Base-by-base conservation (phyloP, 495 filamentous ascomycete genomes). In the Stereocaulon alpinum region DNA sequence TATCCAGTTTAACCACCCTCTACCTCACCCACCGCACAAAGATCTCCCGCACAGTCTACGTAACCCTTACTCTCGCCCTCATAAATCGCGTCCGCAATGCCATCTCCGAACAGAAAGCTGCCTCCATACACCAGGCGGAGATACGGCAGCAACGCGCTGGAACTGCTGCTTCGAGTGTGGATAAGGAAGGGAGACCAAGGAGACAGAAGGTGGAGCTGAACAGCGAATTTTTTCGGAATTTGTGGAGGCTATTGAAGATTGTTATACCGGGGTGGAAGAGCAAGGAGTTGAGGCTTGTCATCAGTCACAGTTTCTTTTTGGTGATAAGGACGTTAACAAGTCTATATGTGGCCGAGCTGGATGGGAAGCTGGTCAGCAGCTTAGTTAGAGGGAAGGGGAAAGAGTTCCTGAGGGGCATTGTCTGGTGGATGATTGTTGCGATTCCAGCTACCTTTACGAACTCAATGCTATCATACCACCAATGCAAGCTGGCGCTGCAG, bases 391-490 rank as follows among this genome's bases (percentile, higher is more conserved):
- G 93, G 7, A 92, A 85, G 64, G 93, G 93, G 20, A 91, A 80
- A 72, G 89, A 95, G 56, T 98, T 98, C 65, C 75, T 97, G 65
- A 82, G 82, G 49, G 86, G 89, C 11, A 81, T 98, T 63, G 82
- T 94, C 5, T 97, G 92, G 91, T 98, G 93, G 93, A 98, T 98
- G 93, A 72, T 89, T 63, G 92, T 98, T 65, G 91, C 93, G 45
- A 78, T 98, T n/a, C 93, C 93, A 5, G 94, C 93, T 18, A 96
- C 94, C 0, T 98, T 97, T 64, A 98, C 93, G 27, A 98, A 98
- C 72, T 96, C 93, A 2, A 97, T 97, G 94, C 78, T 98, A n/a
- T 91, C 89, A 5, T 98, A 95, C 67, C 93, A 98, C 70, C 93
- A 98, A 74, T 92, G 91, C 72, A 90, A 92, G 68, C 83, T 98